Base-by-base conservation (phyloP, 345 rosid genomes). In the Raphanus sativus region DNA sequence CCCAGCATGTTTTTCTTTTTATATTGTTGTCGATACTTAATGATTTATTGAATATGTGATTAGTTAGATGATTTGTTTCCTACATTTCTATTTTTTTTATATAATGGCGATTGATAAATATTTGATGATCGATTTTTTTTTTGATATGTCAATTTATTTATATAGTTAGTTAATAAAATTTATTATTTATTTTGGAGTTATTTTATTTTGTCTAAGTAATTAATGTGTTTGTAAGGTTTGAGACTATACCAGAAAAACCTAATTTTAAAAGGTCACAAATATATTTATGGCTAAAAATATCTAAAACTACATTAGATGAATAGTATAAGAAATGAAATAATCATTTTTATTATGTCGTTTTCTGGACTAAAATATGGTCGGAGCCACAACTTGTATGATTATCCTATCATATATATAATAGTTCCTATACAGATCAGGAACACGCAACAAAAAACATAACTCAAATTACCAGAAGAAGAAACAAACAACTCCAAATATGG, bases 401-500 rank as follows among this genome's bases (percentile, higher is more conserved):
- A 58, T 25, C 63, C 67, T 9, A 9, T 56, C 4, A n/a, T 64
- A 36, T 70, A 36, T 70, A 76, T 29, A 28, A 24, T 9, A 78
- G 65, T 50, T 48, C 70, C 17, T 73, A n/a, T 26, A 26, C 65
- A 61, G 8, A 78, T 6, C 29, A 71, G 52, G 64, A 67, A 71
- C 62, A 38, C 65, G 40, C 17, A 69, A 4, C 58, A 59, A 60
- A 52, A 60, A 69, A 74, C 70, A 69, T 1, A 60, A 65, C 42
- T 50, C 50, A 38, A 54, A 21, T 24, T 54, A 67, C 74, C 8
- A 24, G 24, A 55, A 55, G 6, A 36, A 68, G 75, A 79, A 55
- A 62, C 42, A 33, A 21, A 63, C 3, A 16, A 21, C 38, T 60
- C 34, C 32, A 55, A 63, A 55, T 45, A 80, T 74, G 78, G 78